Evolutionary conservation across 2,329 filamentous ascomycete species (phyloP), one percentile per base, ranked within the genome.

Genomic region (Tolypocladium tundrense): DNA sequence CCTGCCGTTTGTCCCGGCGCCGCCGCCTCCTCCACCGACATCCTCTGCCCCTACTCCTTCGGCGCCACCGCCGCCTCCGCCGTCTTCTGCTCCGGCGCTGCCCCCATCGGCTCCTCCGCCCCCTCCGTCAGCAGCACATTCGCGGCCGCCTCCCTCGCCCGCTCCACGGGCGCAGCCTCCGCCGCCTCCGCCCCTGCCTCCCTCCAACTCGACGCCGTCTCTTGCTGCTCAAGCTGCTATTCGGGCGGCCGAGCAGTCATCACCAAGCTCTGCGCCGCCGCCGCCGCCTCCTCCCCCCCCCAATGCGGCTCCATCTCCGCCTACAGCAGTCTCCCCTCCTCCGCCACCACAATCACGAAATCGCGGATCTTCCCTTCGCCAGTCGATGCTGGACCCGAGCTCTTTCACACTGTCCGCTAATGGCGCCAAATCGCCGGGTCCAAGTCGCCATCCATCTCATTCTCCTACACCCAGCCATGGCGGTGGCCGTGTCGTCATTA

Each of bases 331-430:
- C 19, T 73, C 77, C 27, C 72, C 77, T 7, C 75, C 77, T 2
- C 61, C 66, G 33, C 73, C 67, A 40, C 70, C 68, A 60, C 62
- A 70, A 59, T 65, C 67, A 42, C 71, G 78, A 39, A 67, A 72
- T 60, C 73, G 76, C 61, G 73, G 75, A 33, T 75, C 80, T 63
- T 69, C 76, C 65, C 67, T 86, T 71, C 78, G 79, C 43, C 76
- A 79, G 53, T 81, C 86, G 6, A 84, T 89, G 78, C 76, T 94
- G 16, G 88, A 93, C 68, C 82, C 90, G 1, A 89, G 85, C 67
- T 80, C 86, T 14, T 94, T 91, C 71, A 94, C 90, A 1, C 77
- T 91, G 50, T 79, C 80, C 24, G 76, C 80, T 8, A 90, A 89
- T 67, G 86, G 86, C 51, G 73, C 71, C 37, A 81, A 79, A 62